phyloP scores from a whole-genome alignment of 1,284 basidiomycete species.

The Naganishia liquefaciens region DNA sequence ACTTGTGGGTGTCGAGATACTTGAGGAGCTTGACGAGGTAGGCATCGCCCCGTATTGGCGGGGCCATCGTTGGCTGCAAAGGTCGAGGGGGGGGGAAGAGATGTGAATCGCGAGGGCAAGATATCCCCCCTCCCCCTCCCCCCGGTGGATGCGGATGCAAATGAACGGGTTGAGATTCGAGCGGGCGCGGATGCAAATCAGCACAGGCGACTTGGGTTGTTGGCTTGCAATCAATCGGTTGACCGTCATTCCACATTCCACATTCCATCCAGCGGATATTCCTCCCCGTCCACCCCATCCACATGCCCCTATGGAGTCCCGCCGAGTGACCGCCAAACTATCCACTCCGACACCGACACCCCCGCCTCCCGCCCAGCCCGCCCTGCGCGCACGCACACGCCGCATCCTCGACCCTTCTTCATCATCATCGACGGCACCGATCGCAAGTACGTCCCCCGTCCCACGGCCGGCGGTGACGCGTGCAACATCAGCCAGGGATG shows the following conservation, averaged over 20 bases:
- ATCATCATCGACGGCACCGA: background rate
- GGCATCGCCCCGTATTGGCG: slow-evolving; percentile 40
- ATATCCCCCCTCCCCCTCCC: too few relatives aligned
- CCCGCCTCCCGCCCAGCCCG: background rate
- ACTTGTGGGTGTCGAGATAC: slow-evolving; percentile 47
- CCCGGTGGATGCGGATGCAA: too few relatives aligned
- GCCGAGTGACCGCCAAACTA: background rate
- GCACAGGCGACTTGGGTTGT: too few relatives aligned
- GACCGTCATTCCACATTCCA: too few relatives aligned
- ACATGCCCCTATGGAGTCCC: too few relatives aligned
- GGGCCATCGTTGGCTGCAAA: background rate
- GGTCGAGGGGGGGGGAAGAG: background rate
- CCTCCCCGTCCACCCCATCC: too few relatives aligned
- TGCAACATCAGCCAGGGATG: background rate
- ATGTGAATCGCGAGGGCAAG: too few relatives aligned
- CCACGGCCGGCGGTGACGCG: background rate
- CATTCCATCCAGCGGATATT: too few relatives aligned
- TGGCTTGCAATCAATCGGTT: too few relatives aligned
- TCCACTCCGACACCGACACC: background rate
- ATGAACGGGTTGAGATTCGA: too few relatives aligned
- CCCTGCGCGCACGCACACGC: background rate
- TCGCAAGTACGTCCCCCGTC: background rate
- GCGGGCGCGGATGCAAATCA: too few relatives aligned
- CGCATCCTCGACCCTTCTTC: background rate
- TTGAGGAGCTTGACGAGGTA: slow-evolving; percentile 50